Evolutionary conservation across 768 basidiomycete genomes (phyloP).

Genomic region (Kondoa subrosea): DNA sequence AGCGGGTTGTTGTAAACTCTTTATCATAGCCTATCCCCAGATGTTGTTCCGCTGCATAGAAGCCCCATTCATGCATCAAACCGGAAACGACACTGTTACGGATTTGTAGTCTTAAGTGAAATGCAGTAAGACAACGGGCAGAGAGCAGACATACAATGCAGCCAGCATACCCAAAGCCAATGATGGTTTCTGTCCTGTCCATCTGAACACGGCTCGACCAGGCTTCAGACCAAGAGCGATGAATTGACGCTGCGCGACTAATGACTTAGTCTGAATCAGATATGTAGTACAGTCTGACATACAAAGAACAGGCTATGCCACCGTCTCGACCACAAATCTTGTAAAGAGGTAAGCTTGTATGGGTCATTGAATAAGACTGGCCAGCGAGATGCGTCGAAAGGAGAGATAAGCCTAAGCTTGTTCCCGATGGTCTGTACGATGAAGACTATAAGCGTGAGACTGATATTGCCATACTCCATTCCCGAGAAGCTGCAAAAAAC

Average conservation of each 20-base stretch:
- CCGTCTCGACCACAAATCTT: not conserved
- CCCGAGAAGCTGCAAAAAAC: not conserved
- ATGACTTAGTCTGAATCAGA: not conserved
- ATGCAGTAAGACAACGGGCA: too few species aligned
- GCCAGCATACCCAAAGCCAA: not conserved
- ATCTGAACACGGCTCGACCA: not conserved
- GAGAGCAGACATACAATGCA: too few species aligned
- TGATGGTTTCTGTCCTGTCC: not conserved
- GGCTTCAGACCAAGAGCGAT: not conserved
- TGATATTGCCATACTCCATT: not conserved
- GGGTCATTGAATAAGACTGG: not conserved
- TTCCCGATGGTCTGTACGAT: not conserved
- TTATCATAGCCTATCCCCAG: not conserved
- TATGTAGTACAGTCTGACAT: not conserved
- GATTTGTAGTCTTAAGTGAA: too few species aligned
- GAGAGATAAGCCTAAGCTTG: not conserved
- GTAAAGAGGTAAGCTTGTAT: not conserved
- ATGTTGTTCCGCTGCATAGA: not conserved
- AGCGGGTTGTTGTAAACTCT: not conserved
- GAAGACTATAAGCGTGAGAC: not conserved
- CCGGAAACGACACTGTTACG: not conserved
- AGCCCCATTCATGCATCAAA: not conserved
- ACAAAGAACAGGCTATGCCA: not conserved
- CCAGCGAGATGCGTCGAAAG: not conserved
- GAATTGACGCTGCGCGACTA: not conserved